Base-by-base conservation (phyloP, 1,284 basidiomycete species). In the Naganishia sp. region DNA sequence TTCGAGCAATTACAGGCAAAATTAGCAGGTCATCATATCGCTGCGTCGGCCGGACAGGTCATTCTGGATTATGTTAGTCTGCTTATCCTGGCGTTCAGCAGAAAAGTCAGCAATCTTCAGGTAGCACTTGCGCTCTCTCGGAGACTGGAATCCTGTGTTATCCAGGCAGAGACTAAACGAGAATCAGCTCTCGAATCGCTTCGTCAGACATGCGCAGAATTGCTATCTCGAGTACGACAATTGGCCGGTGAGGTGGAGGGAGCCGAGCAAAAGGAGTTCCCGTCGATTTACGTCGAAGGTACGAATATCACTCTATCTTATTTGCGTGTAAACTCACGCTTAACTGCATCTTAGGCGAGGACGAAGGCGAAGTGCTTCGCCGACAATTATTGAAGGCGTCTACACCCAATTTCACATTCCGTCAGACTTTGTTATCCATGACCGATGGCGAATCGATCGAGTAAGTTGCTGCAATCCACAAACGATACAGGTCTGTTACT, bases 1-100 rank as follows among this genome's bases (percentile, higher is more conserved):
- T 71, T 90, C 1, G 92, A 94, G 73, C 90, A 94, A 73, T 77
- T 90, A 18, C 75, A 81, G 4, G 86, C 87, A 6, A 90, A 88
- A 74, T 74, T 87, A 11, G 73, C 77, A 11, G 84, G 82, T 28
- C 81, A 82, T 48, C 77, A 85, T 28, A 79, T 90, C 18, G 77
- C 82, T 2, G 86, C 87, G 0, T 87, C 89, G 73, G 77, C 83
- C 1, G 82, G 91, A 2, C 84, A 86, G 0, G 73, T 91, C 3
- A 73, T 92, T 10, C 78, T 85, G 7, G 81, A 83, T 1, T 94
- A 86, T 72, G 69, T 87, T 21, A 82, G 89, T 31, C 84, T 84
- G 64, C 79, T 94, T 1, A 61, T 87, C 1, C 78, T 87, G 25
- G 81, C 81, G 28, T 77, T 93, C 11, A 77, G 36, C 25, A 25